Evolutionary conservation across 441 rosid species (phyloP), one percentile per base, ranked within the genome.

Genomic region (Syzygium syzygioides): DNA sequence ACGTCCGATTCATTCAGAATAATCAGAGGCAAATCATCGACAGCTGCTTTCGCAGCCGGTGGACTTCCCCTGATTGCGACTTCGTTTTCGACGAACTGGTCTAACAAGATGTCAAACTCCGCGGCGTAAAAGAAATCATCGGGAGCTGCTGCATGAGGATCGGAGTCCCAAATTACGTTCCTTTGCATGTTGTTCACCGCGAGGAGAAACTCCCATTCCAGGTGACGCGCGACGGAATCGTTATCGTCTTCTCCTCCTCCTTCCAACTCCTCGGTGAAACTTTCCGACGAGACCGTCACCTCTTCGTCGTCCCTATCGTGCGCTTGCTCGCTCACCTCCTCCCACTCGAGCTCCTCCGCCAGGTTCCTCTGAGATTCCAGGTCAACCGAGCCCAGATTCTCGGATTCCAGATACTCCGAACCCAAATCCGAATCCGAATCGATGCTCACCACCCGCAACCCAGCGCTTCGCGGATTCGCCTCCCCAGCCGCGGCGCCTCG

Each of bases 201-300:
- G 34, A 90, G 48, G 13, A 90, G 90, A 86, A 90, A 86, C 37
- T 90, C 91, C 91, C 91, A 90, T 59, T 88, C 91, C 30, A 90
- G 89, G 14, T 55, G 87, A 56, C 91, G 90, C 52, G 50, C n/a
- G 7, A 54, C 80, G n/a, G 90, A 86, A 37, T 85, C 86, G 30
- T 19, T 19, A 34, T 79, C 89, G 32, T 59, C 91, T 62, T 80
- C 86, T 41, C 14, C 62, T 56, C 66, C n/a, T 55, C 87, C 87
- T 55, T 28, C 64, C 37, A 56, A 85, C 9, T 85, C 87, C 30
- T 85, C 87, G 13, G 87, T 85, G 45, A 85, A 85, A 85, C 25
- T 55, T 4, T 85, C 87, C 66, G 87, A 85, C 30, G 87, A 85
- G n/a, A 85, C 66, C 66, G 87, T 85, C 87, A 85, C 87, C 25